Evolutionary conservation across 2,329 filamentous ascomycete genomes (phyloP).

Genomic region (Graphiopsis chlorocephala): DNA sequence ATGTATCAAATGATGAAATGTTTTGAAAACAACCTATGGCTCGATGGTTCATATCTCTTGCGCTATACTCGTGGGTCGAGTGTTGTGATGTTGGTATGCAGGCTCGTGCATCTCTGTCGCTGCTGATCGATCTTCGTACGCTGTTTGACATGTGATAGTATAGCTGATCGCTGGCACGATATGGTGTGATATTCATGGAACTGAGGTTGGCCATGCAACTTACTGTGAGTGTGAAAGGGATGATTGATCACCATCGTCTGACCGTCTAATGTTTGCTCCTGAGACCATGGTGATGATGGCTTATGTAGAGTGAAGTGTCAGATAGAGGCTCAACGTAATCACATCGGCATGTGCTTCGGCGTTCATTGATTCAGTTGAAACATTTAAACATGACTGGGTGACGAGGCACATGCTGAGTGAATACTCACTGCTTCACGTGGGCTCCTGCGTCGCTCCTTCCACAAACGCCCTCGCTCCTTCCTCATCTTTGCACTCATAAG

Average conservation of each 20-base stretch:
- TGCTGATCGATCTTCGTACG: background rate
- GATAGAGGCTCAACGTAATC: background rate
- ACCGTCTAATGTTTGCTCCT: background rate
- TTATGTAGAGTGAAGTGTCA: background rate
- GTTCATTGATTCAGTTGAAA: background rate
- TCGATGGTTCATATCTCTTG: background rate
- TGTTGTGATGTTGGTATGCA: background rate
- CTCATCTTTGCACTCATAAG: conserved; percentile 2
- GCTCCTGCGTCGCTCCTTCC: background rate
- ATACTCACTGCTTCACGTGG: background rate
- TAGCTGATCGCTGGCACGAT: background rate
- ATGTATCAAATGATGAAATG: background rate
- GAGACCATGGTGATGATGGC: background rate
- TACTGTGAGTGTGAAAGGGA: background rate
- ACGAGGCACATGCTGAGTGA: background rate
- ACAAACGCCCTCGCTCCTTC: conserved; percentile 6
- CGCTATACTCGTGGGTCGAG: background rate
- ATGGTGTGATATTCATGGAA: background rate
- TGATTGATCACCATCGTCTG: no score
- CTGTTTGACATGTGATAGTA: background rate
- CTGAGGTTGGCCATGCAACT: background rate
- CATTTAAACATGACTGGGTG: background rate
- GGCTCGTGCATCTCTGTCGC: background rate
- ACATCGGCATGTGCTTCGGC: background rate
- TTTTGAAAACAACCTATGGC: background rate